Base-by-base conservation (phyloP, 208 protist species). In the Leishmania braziliensis region DNA sequence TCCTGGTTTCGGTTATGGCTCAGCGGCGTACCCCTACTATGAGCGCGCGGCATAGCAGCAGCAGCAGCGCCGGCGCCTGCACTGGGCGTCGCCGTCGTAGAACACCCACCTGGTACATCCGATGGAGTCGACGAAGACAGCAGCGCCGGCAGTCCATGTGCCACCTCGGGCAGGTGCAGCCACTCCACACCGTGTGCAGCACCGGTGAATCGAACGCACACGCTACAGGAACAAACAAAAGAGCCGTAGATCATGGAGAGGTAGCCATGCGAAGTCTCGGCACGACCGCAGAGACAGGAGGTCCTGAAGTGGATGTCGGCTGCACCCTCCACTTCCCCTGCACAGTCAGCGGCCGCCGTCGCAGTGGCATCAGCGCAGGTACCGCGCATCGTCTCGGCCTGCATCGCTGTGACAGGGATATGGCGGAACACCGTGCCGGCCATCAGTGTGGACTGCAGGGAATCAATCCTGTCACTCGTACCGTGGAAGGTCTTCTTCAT, bases 161-260 rank as follows among this genome's bases (percentile, higher is more conserved):
- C 43, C 43, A 89, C 69, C 73, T 90, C 81, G 3, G 93, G 93
- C 29, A 97, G 79, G 76, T 97, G 93, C 73, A 97, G 77, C 92
- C 93, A 97, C 79, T 97, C 91, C 18, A 97, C 86, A 0, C 93
- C 93, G 16, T 77, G 75, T 23, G 84, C 71, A 2, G 87, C 75
- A n/a, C 89, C 84, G 36, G 79, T 92, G 20, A 90, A 82, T 16
- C 86, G 80, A 10, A 77, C 80, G 73, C 93, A 97, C 6, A 86
- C 92, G 29, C 86, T 39, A 68, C 93, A 97, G 65, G 84, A 82
- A 63, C 93, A 97, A 6, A 95, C 73, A 76, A 97, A 95, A 33
- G 88, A 91, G 70, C 93, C 93, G 81, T 92, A 97, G 48, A 97
- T 92, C 77, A 78, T 80, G 56, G 92, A 97, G 20, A 94, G 82